Evolutionary conservation across 1,284 basidiomycete genomes (phyloP), one percentile per base, ranked within the genome.

Genomic region (Tremellales sp.): DNA sequence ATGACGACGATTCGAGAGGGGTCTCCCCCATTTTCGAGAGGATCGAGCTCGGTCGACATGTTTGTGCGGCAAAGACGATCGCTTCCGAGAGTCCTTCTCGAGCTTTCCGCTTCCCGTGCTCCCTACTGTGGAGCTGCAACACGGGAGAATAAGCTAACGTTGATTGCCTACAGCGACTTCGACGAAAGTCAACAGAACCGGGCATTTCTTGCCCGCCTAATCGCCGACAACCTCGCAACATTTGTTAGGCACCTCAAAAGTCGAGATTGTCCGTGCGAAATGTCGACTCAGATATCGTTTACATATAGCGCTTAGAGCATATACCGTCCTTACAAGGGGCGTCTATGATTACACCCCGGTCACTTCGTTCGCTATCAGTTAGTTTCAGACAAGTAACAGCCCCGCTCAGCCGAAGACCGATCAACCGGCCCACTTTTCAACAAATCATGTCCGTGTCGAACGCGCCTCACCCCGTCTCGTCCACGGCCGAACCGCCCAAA

Each of bases 401-500:
- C 74, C 33, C 65, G 73, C 19, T 52, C 63, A 7, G 71, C 72
- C 24, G 68, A 69, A 5, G 50, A 65, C 5, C 46, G 67, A n/a
- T 65, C 71, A 7, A 60, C 65, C 8, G n/a, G n/a, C n/a, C n/a
- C n/a, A n/a, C n/a, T 24, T 17, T n/a, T 10, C 46, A 23, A 21
- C 47, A 42, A 29, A 27, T 26, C 24, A 40, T 47, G 41, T 59
- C 24, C 12, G 64, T 66, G 61, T 67, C 69, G 15, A 56, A 70
- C 25, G 68, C 67, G 12, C 58, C 62, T 21, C 74, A 76, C 56
- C 74, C 74, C 33, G 66, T 74, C 19, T 52, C 63, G 7, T 72
- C 72, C 24, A 69, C 70, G 5, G 50, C 66, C 5, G 47, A 67
- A n/a, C 66, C 71, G 6, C 60, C 65, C 8, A 50, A 54, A 4